Evolutionary conservation across 768 basidiomycete species (phyloP).

Genomic region (Panus rudis): DNA sequence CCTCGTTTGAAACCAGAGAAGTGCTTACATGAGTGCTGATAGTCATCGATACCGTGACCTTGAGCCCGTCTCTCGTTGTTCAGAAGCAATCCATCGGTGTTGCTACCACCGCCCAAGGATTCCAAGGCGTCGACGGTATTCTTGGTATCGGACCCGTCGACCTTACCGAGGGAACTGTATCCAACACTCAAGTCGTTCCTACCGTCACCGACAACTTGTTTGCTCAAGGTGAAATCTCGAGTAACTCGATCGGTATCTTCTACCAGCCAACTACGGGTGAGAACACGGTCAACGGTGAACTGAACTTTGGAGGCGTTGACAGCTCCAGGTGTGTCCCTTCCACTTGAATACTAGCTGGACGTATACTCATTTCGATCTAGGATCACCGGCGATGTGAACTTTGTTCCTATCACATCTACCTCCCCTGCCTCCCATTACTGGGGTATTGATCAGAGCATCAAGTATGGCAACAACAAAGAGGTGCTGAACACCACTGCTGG

Average conservation of each 20-base stretch:
- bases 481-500: constrained; percentile 34
- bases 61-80: constrained; percentile 35
- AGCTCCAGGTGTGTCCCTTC: constrained; percentile 28
- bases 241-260: constrained; percentile 43
- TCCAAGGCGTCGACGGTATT: constrained; percentile 44
- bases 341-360: neutral
- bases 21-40: neutral
- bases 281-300: constrained; percentile 40
- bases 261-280: constrained; percentile 39
- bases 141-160: constrained; percentile 49
- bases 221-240: constrained; percentile 37
- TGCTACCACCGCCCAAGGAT: constrained; percentile 35
- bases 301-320: constrained; percentile 51
- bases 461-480: constrained; percentile 25
- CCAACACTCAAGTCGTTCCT: constrained; percentile 31
- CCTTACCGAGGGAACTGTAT: constrained; percentile 40
- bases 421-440: constrained; percentile 43
- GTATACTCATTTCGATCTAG: constrained; percentile 10
- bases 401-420: constrained; percentile 31
- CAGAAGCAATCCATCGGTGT: constrained; percentile 43
- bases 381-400: constrained; percentile 25
- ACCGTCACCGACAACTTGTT: constrained; percentile 56
- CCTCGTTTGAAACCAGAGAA: too few relatives aligned
- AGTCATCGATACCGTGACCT: constrained; percentile 43
- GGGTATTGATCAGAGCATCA: constrained; percentile 40